Conservation (phyloP, 139 green algal species). For the Chlamydomonas schloesseri region DNA sequence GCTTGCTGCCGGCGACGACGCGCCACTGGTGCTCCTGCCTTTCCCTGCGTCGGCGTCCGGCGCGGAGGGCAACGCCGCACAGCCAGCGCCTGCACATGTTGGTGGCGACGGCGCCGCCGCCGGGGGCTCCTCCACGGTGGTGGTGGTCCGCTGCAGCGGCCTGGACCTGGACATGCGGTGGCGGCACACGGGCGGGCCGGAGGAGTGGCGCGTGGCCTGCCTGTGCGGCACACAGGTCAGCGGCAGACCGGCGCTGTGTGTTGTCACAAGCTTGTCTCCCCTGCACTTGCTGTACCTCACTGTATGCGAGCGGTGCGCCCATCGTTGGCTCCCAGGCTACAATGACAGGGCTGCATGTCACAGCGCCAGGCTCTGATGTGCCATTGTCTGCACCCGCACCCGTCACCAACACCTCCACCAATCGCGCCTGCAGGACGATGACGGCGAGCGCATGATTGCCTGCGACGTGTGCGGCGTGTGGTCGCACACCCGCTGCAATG, state of each 20-base stretch:
- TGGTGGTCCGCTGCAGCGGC: conserved; percentile 51
- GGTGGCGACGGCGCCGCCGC: not conserved
- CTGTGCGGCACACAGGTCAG: conserved; percentile 34
- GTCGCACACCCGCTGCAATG: conserved; percentile 91
- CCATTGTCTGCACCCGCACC: no score
- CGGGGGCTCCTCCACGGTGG: conserved; percentile 33
- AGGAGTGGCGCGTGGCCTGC: conserved; percentile 89
- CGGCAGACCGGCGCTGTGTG: no score
- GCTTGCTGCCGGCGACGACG: not conserved
- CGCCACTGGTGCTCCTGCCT: not conserved
- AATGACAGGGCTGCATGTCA: no score
- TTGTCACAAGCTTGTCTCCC: no score
- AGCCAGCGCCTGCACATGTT: not conserved
- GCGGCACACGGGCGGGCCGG: conserved; percentile 80
- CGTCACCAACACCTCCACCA: no score
- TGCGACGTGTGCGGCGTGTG: conserved; percentile 92
- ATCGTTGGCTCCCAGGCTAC: no score
- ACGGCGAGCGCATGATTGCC: conserved; percentile 96
- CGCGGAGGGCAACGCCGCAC: not conserved
- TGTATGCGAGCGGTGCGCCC: no score
- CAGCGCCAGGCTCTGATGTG: no score
- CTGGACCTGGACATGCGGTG: conserved; percentile 64
- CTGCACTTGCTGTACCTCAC: no score
- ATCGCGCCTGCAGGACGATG: conserved; percentile 92
- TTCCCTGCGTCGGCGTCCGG: not conserved